Base-by-base conservation (phyloP, 2,329 filamentous ascomycete genomes). In the Rhynchosporium agropyri region DNA sequence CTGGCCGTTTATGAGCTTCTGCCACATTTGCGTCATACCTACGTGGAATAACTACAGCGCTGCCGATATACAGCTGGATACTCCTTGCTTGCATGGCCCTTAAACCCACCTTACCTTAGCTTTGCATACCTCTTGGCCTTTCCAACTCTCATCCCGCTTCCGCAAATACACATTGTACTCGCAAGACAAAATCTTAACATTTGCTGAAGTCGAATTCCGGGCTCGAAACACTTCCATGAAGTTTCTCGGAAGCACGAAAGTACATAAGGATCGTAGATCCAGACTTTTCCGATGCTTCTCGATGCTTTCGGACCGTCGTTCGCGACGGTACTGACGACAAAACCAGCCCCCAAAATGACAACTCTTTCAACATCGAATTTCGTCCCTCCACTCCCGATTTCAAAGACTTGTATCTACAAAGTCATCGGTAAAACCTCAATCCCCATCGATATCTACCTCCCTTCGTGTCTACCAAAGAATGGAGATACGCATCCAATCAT, bases 361-460 rank as follows among this genome's bases (percentile, higher is more conserved):
- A 28, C n/a, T 9, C 43, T 20, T 4, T 46, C 15, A 46, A 13
- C 43, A 9, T 20, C 43, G 4, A 26, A 3, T 20, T 38, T 8
- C 53, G 38, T 56, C 4, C 38, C 38, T 9, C 56, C 62, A 9
- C 59, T 68, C 2, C 53, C 55, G 8, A 56, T 68, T 26, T 63
- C 61, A 5, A 61, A 64, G 29, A 67, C 65, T 6, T 68, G 63
- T 58, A 48, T 65, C 15, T 68, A 64, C 55, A 68, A 68, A 33
- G 53, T 15, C 8, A 48, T 67, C 6, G 63, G 56, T 3, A 50
- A 60, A n/a, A 53, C 57, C 5, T 3, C 29, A 3, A 67, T 67
- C n/a, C 43, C 63, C 2, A 26, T 66, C 31, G 64, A 66, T 33
- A 60, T 66, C 36, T 66, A 66, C 42, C 26, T 64, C n/a, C 64